Conservation (phyloP, 768 basidiomycete species). For the Leccinellum albellum region DNA sequence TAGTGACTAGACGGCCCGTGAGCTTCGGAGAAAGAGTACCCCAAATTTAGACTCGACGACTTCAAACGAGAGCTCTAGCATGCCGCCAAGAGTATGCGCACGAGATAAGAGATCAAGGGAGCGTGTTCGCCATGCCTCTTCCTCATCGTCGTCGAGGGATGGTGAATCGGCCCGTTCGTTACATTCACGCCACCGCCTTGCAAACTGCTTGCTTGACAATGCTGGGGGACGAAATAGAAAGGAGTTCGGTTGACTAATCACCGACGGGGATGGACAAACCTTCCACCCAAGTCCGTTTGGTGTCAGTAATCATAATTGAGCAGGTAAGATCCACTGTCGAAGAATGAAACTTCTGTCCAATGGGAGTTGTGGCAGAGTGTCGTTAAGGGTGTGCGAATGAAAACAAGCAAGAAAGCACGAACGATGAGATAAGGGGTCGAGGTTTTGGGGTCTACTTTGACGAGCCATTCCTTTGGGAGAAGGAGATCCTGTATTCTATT, state of each 20-base stretch:
- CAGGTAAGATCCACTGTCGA: slow-evolving; percentile 56
- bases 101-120: slow-evolving; percentile 52
- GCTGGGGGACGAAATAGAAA: slow-evolving; percentile 34
- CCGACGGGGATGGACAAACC: slow-evolving; percentile 38
- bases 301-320: slow-evolving; percentile 67
- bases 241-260: slow-evolving; percentile 20
- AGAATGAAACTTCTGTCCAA: slow-evolving; percentile 58
- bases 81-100: slow-evolving; percentile 60
- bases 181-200: slow-evolving; percentile 65
- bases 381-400: slow-evolving; percentile 2
- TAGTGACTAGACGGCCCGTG: slow-evolving; percentile 7
- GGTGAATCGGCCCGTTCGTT: slow-evolving; percentile 39
- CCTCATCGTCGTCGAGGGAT: slow-evolving; percentile 37
- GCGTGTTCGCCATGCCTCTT: slow-evolving; percentile 59
- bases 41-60: slow-evolving; percentile 56
- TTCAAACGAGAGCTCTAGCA: slow-evolving; percentile 56
- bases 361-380: slow-evolving; percentile 5
- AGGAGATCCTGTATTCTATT: slow-evolving; percentile 46
- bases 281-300: slow-evolving; percentile 72
- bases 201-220: slow-evolving; percentile 53
- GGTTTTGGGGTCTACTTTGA: slow-evolving; percentile 54
- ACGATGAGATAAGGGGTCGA: slow-evolving; percentile 74
- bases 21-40: slow-evolving; percentile 33
- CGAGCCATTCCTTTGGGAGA: slow-evolving; percentile 70
- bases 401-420: slow-evolving; percentile 29